Evolutionary conservation across 1,139 yeast genomes (phyloP).

Genomic region (Scheffersomyces stambukii): DNA sequence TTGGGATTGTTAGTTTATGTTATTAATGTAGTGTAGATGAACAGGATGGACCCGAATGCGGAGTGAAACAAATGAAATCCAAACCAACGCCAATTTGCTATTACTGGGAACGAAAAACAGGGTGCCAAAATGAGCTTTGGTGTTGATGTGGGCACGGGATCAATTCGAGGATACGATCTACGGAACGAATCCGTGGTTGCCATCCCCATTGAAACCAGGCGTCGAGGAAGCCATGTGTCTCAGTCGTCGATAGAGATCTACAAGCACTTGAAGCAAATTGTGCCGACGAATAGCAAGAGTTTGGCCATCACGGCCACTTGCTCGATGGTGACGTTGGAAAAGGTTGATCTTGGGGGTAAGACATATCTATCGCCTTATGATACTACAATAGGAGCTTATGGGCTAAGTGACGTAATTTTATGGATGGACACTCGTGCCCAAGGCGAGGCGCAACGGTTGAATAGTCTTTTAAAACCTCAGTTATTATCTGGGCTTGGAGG

Average conservation of each 20-base stretch:
- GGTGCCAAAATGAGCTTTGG: conserved; percentile 37
- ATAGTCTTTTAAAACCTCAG: conserved; percentile 14
- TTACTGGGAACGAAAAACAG: no score
- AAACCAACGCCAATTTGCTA: no score
- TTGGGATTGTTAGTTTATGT: neutral
- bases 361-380: conserved; percentile 21
- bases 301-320: conserved; percentile 49
- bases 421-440: conserved; percentile 57
- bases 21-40: neutral
- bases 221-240: conserved; percentile 20
- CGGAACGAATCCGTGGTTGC: conserved; percentile 4
- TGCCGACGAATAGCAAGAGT: conserved; percentile 5
- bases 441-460: conserved; percentile 29
- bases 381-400: no score
- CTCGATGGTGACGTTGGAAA: conserved; percentile 43
- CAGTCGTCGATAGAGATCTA: conserved; percentile 42
- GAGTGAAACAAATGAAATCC: no score
- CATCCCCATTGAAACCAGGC: conserved; percentile 8
- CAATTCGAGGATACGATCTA: conserved; percentile 28
- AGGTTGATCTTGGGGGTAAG: conserved; percentile 7
- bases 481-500: conserved; percentile 36
- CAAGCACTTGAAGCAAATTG: conserved; percentile 11
- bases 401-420: conserved; percentile 47
- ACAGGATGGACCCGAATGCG: neutral
- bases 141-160: conserved; percentile 52